Evolutionary conservation across 306 rosid genomes (phyloP).

Genomic region (Vigna mungo): DNA sequence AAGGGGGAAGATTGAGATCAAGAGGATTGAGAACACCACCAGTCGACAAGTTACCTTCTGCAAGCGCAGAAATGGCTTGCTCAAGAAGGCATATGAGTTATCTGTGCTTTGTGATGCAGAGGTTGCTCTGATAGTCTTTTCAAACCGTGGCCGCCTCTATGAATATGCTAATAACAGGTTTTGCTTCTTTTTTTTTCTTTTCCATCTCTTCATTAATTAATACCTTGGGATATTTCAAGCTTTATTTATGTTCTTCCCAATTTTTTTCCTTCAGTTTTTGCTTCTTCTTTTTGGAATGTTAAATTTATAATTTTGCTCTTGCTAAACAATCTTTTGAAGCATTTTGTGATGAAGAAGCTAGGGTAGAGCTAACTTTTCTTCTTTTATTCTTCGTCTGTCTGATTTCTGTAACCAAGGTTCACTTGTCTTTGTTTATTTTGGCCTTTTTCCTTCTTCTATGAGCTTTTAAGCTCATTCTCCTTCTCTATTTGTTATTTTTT

Average conservation of each 20-base stretch:
- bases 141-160: constrained; percentile 62
- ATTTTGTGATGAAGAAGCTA: constrained; percentile 40
- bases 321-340: constrained; percentile 43
- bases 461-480: constrained; percentile 32
- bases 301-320: constrained; percentile 22
- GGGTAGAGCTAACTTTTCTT: constrained; percentile 29
- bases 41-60: constrained; percentile 64
- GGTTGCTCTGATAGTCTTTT: constrained; percentile 60
- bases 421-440: constrained; percentile 52
- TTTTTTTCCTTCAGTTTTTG: not conserved
- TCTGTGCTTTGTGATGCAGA: constrained; percentile 97
- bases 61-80: constrained; percentile 60
- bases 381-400: constrained; percentile 42
- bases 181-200: not conserved
- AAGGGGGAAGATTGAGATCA: constrained; percentile 64
- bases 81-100: constrained; percentile 62
- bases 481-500: not conserved
- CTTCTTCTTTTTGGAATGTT: constrained; percentile 9
- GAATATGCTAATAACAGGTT: constrained; percentile 65
- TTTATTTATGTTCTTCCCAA: constrained; percentile 24
- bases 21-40: constrained; percentile 58
- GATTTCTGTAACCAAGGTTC: constrained; percentile 43
- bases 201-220: not conserved
- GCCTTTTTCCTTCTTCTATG: constrained; percentile 41
- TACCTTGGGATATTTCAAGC: not conserved